These are phyloP conservation scores for Oxyria digyna DNA, from an alignment of 148 eudicot species.

Conservation along the genomic window DNA sequence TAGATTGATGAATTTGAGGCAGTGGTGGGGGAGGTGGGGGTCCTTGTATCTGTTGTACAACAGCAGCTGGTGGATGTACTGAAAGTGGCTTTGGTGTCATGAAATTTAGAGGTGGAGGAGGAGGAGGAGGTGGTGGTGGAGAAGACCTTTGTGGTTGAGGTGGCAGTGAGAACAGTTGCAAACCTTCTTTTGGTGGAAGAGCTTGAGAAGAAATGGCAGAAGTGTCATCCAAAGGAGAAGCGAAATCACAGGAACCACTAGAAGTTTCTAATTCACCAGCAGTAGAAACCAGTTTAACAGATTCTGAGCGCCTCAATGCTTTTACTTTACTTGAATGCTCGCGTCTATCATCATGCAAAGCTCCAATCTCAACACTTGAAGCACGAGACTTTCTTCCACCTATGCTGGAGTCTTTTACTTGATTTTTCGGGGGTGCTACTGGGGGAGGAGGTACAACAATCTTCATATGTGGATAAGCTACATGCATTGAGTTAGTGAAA, in stretches of 20 bases:
- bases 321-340: conserved; percentile 12
- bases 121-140: conserved; percentile 18
- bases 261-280: conserved; percentile 2
- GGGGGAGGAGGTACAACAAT: conserved; percentile 58
- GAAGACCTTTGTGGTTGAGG: conserved; percentile 1
- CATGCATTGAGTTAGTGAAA: conserved; percentile 81
- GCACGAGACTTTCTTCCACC: conserved; percentile 31
- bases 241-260: neutral
- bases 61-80: neutral
- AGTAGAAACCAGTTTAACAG: conserved; percentile 8
- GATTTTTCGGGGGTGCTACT: conserved; percentile 22
- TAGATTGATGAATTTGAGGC: neutral
- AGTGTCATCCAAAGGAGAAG: conserved; percentile 13
- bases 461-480: conserved; percentile 62
- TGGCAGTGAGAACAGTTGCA: conserved; percentile 8
- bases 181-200: conserved; percentile 12
- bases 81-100: neutral
- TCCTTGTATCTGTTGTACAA: neutral
- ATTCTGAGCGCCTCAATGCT: conserved; percentile 11
- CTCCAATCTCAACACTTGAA: conserved; percentile 17
- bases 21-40: neutral
- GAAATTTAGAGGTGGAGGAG: conserved; percentile 7
- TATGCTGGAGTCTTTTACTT: conserved; percentile 32
- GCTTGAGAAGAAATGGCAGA: conserved; percentile 4
- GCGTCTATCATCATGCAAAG: conserved; percentile 9